Evolutionary conservation across 805 yeast species (phyloP), one percentile per base, ranked within the genome.

Genomic region (Candida oleophila): DNA sequence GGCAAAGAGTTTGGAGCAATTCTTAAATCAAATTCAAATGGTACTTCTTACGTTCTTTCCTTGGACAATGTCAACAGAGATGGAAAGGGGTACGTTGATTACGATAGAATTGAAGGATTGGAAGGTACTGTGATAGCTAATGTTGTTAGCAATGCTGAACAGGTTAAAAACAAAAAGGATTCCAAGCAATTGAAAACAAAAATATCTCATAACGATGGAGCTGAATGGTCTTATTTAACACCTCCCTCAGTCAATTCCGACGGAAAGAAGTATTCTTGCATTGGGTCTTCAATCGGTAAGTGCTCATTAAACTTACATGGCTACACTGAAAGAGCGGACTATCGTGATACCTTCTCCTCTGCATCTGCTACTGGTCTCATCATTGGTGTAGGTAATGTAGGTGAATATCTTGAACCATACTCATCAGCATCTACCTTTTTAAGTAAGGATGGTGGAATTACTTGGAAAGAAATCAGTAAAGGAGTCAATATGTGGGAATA

Each of bases 331-430:
- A 76, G 97, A 52, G 67, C 68, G 2, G 97, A 91, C 62, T 76
- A 78, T 46, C 78, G 96, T 56, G 97, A 92, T 59, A 85, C 96
- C 0, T 88, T 73, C 55, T 86, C 96, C 0, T 90, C 98, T 0
- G 82, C 88, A 0, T 85, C 96, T 8, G 98, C 98, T 0, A 75
- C 85, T 16, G 99, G 99, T 1, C 68, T 90, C 68, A 67, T 92
- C 77, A 73, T 94, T 53, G 97, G 87, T n/a, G 81, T 87, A n/a
- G 99, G 99, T 25, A 90, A 87, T 60, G 96, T 89, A 43, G 98
- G 97, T 4, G 78, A 74, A 22, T 50, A 55, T 7, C 68, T 92
- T 44, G 68, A 65, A 3, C 66, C 78, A 7, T 63, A 66, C 36
- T 71, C 75, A 2, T 79, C 82, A 41, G 77, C 85, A 0, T 73